A percentile compares a stretch with the other conserved stretches of the same genome.
phyloP scores from a whole-genome alignment of 2,329 filamentous ascomycete species.

The Penicillium sp. region DNA sequence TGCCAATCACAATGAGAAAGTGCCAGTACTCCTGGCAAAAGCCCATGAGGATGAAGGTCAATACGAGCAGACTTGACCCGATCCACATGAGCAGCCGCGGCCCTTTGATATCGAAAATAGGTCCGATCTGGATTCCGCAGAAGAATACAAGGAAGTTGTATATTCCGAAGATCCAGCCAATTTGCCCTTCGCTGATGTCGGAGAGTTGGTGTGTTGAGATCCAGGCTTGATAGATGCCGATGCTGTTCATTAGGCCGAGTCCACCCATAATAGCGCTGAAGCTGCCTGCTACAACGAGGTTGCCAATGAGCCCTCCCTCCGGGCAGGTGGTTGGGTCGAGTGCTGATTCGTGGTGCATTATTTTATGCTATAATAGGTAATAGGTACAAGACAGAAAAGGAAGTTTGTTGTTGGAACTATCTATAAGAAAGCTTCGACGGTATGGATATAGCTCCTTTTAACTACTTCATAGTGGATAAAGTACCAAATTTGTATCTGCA shows the following conservation, averaged over 20 bases:
- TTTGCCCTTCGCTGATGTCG: slow-evolving; percentile 27
- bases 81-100: not conserved
- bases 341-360: slow-evolving; percentile 19
- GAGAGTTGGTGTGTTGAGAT: slow-evolving; percentile 40
- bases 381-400: not conserved
- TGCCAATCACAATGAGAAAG: slow-evolving; percentile 17
- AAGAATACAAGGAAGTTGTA: slow-evolving; percentile 44
- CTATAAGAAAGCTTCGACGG: not conserved
- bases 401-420: not conserved
- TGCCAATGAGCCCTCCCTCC: slow-evolving; percentile 45
- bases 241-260: slow-evolving; percentile 44
- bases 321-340: slow-evolving; percentile 29
- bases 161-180: slow-evolving; percentile 46
- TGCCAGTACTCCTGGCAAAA: slow-evolving; percentile 22
- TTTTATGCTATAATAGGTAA: not conserved
- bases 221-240: slow-evolving; percentile 44
- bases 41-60: slow-evolving; percentile 31
- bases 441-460: slow-evolving; percentile 1
- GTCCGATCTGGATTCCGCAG: slow-evolving; percentile 33
- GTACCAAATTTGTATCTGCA: not conserved
- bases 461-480: not conserved
- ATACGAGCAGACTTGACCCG: slow-evolving; percentile 25
- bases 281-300: slow-evolving; percentile 46
- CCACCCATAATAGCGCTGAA: slow-evolving; percentile 43
- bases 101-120: slow-evolving; percentile 41